phyloP scores from a whole-genome alignment of 208 protist species.

The Leishmania martiniquensis region DNA sequence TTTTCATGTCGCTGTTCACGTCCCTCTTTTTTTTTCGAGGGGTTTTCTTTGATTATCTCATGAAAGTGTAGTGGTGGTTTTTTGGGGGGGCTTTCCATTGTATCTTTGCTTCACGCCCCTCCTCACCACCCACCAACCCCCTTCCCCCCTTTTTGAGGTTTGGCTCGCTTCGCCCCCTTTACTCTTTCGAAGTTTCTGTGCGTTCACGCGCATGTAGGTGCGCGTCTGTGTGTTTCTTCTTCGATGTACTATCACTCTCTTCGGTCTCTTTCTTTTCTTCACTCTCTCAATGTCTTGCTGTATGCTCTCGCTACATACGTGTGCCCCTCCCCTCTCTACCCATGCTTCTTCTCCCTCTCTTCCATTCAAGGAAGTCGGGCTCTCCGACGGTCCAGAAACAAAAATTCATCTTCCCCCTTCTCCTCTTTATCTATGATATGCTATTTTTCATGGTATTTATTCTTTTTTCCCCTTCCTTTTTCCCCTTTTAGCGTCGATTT shows the following conservation, averaged over 20 bases:
- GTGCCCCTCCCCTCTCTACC: too few relatives aligned
- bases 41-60: too few relatives aligned
- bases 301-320: not conserved
- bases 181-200: too few relatives aligned
- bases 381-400: not conserved
- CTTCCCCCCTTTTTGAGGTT: too few relatives aligned
- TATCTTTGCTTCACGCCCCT: too few relatives aligned
- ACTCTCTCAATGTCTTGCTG: not conserved
- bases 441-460: too few relatives aligned
- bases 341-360: not conserved
- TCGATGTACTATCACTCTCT: not conserved
- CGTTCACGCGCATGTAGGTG: not conserved
- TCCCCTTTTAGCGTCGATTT: not conserved
- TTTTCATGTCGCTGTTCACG: not conserved
- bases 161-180: too few relatives aligned
- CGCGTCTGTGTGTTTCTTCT: not conserved
- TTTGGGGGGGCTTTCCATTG: too few relatives aligned
- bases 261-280: not conserved
- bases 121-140: too few relatives aligned
- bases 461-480: not conserved
- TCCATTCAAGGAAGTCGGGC: not conserved
- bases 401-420: not conserved
- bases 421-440: too few relatives aligned
- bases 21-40: slow-evolving; percentile 5
- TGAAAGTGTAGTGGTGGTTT: too few relatives aligned